Evolutionary conservation across 208 protist genomes (phyloP).

Genomic region (Leishmania martiniquensis): DNA sequence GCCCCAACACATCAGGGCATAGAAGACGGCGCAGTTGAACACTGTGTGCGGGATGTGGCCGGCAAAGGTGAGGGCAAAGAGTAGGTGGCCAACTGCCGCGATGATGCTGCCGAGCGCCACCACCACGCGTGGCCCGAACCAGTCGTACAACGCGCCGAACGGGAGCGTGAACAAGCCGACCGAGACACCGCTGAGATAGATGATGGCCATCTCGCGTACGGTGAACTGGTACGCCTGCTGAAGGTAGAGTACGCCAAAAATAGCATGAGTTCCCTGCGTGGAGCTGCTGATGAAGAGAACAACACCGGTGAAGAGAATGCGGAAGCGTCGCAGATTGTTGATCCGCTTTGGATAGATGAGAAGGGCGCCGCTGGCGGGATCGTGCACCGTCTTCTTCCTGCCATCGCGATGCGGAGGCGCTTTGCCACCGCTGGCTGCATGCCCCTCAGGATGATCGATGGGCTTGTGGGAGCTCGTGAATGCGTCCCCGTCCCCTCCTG

Average conservation of each 20-base stretch:
- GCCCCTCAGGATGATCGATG: neutral
- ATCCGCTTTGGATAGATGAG: conserved; percentile 41
- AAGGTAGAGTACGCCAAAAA: conserved; percentile 42
- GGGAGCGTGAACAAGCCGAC: conserved; percentile 28
- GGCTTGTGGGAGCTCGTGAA: neutral
- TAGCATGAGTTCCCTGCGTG: conserved; percentile 30
- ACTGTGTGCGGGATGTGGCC: conserved; percentile 33
- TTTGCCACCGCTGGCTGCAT: neutral
- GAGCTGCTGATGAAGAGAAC: conserved; percentile 36
- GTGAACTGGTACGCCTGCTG: conserved; percentile 32
- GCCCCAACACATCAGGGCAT: conserved; percentile 47
- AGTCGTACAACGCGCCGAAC: conserved; percentile 48
- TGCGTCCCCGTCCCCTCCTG: neutral
- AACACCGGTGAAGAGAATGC: conserved; percentile 39
- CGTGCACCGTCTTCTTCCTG: neutral
- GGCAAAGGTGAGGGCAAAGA: conserved; percentile 47
- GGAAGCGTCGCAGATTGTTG: conserved; percentile 42
- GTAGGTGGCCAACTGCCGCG: conserved; percentile 30
- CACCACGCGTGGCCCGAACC: conserved; percentile 32
- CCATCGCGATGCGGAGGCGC: neutral
- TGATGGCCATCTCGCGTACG: conserved; percentile 24
- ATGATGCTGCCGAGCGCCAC: conserved; percentile 27
- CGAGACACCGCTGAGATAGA: conserved; percentile 35
- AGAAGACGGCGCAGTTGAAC: conserved; percentile 41
- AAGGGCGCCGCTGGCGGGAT: conserved; percentile 11